Base-by-base conservation (phyloP, 768 basidiomycete genomes). In the Lactifluus volemus region DNA sequence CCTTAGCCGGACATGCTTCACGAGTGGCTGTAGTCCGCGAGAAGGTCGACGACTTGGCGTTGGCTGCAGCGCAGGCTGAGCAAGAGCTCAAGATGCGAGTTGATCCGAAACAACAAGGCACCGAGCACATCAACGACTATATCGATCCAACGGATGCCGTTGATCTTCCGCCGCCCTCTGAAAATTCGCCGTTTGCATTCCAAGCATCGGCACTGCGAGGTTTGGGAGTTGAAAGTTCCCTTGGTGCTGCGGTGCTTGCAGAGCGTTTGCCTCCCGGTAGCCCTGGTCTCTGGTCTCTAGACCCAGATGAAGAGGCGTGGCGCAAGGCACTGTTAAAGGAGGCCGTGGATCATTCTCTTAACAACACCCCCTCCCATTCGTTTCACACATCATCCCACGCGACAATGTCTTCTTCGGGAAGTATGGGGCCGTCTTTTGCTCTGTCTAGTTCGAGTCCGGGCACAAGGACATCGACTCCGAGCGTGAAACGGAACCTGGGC, bases 121-220 rank as follows among this genome's bases (percentile, higher is more conserved):
- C 49, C 54, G 69, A 34, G 72, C 76, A 59, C n/a, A 49, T 79
- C 63, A 79, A 83, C 68, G 76, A 84, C 67, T 78, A 88, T 56
- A 84, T 92, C 66, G 90, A 92, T 72, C 90, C 90, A 11, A 92
- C 90, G 29, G 91, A 92, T 67, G 81, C 80, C 29, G 89, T 92
- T 39, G 90, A 92, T 68, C 69, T 92, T 38, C 90, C 90, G 0
- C 84, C 79, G 5, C 85, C 83, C 7, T 82, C 85, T 39, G 75
- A 84, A 41, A 77, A 77, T 39, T 89, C 88, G 68, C 85, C 84
- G 1, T 86, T 91, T 66, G 82, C 85, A 7, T 81, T 87, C 42
- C 89, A 90, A 68, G 81, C 89, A 29, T 88, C 89, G 57, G 85
- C 84, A 15, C 67, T 85, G 53, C 83, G 84, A 67, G 88, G 85